Conservation (phyloP, 306 rosid genomes). For the Abrus precatorius region DNA sequence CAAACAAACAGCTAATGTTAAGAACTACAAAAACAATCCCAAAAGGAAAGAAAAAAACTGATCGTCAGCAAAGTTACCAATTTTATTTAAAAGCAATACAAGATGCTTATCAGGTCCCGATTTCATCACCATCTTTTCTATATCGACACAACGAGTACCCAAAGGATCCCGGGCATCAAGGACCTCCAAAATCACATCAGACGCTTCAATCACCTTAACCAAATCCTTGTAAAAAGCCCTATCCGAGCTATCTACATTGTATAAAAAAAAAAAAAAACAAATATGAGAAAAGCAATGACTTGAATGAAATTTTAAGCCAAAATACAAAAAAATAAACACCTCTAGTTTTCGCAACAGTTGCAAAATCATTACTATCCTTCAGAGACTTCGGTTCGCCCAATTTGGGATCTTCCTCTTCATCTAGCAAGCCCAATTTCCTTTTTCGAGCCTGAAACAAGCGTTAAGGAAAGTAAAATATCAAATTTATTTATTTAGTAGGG, state of each 20-base stretch:
- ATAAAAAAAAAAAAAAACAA: constrained; percentile 1
- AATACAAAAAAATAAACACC: constrained; percentile 55
- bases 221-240: constrained; percentile 91
- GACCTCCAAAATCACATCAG: constrained; percentile 96
- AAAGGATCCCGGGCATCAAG: constrained; percentile 98
- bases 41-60: background rate
- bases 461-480: background rate
- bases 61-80: constrained; percentile 60
- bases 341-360: constrained; percentile 49
- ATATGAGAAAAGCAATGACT: background rate
- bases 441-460: constrained; percentile 75
- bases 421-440: constrained; percentile 84
- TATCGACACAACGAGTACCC: constrained; percentile 87
- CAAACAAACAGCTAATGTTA: constrained; percentile 34
- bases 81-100: constrained; percentile 91
- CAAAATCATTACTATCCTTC: constrained; percentile 39
- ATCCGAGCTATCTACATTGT: constrained; percentile 65
- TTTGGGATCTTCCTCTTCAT: constrained; percentile 58
- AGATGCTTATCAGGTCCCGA: constrained; percentile 83
- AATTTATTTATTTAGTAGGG: background rate
- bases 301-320: constrained; percentile 15
- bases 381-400: constrained; percentile 37
- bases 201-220: constrained; percentile 85
- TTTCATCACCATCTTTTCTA: constrained; percentile 91
- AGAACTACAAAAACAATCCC: background rate